Evolutionary conservation across 305 asterid genomes (phyloP), one percentile per base, ranked within the genome.

Genomic region (Fraxinus ornus): DNA sequence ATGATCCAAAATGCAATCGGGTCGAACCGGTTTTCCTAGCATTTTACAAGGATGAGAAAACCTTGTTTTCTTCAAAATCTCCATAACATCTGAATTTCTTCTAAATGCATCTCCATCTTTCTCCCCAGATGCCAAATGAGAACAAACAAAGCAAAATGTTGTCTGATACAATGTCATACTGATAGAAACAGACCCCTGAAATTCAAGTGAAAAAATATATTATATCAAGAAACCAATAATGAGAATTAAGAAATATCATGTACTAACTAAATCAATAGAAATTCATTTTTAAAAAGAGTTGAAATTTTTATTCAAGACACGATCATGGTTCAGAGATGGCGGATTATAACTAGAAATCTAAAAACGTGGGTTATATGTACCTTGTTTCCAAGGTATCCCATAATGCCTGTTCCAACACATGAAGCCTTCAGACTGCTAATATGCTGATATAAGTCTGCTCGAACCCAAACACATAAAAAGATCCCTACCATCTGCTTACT

Each of bases 381-480:
- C 95, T 94, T 94, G 83, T 94, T 95, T 77, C 98, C 97, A 26
- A 95, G 94, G 92, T 89, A 91, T 60, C 98, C 97, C 98, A 95
- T 90, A 84, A 95, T 88, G 44, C 98, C 97, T 35, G 84, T 85
- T 57, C 97, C 98, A 75, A 93, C 94, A 64, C 97, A 89, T 0
- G 98, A 92, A 81, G 91, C 96, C 74, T 90, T 89, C 87, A 93
- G 86, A 70, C 92, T 85, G 60, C 84, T 85, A 7, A 95, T 82
- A 36, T 88, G 90, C 19, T 64, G 85, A 66, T 49, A 80, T 82
- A 93, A 88, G 22, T 89, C 93, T 4, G 85, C 79, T 4, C 91
- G 93, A 78, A 91, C 91, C 97, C 97, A 95, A 22, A 93, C 89
- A 39, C 93, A 92, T 4, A 91, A 62, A 81, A 92, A 93, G 39